Percentiles rank a stretch among this genome's conserved stretches.
Evolutionary conservation across 441 rosid species (phyloP).

Genomic region (Erysimum cheiri): DNA sequence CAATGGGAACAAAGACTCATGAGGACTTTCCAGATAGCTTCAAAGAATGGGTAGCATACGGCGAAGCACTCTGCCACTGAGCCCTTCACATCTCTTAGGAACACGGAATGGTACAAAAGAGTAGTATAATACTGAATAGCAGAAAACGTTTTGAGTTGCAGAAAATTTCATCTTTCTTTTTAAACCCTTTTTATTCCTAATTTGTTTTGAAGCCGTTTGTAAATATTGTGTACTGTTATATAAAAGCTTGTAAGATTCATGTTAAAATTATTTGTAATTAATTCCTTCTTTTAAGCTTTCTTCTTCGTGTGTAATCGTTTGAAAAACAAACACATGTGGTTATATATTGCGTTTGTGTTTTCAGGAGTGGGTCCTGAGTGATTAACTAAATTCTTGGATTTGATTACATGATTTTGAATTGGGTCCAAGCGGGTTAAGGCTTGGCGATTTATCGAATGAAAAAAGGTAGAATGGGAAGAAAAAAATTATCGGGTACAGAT

Average conservation of each 20-base stretch:
- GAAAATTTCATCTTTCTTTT: not conserved
- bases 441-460: too few relatives aligned
- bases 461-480: too few relatives aligned
- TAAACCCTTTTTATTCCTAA: not conserved
- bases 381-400: not conserved
- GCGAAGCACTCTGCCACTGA: constrained; percentile 85
- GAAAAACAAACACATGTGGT: not conserved
- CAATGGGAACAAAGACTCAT: constrained; percentile 48
- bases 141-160: constrained; percentile 1
- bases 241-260: constrained; percentile 16
- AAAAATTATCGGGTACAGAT: too few relatives aligned
- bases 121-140: constrained; percentile 29
- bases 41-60: constrained; percentile 79
- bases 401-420: not conserved
- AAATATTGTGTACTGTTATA: constrained; percentile 19
- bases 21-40: constrained; percentile 84
- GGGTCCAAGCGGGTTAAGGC: not conserved
- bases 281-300: not conserved
- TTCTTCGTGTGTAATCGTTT: not conserved
- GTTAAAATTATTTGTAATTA: not conserved
- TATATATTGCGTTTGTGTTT: not conserved
- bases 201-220: constrained; percentile 13
- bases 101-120: constrained; percentile 33
- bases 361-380: not conserved
- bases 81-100: constrained; percentile 1